These are phyloP conservation scores for Sarocladium brachiariae DNA, from an alignment of 2,329 filamentous ascomycete genomes.

Conservation along the genomic window DNA sequence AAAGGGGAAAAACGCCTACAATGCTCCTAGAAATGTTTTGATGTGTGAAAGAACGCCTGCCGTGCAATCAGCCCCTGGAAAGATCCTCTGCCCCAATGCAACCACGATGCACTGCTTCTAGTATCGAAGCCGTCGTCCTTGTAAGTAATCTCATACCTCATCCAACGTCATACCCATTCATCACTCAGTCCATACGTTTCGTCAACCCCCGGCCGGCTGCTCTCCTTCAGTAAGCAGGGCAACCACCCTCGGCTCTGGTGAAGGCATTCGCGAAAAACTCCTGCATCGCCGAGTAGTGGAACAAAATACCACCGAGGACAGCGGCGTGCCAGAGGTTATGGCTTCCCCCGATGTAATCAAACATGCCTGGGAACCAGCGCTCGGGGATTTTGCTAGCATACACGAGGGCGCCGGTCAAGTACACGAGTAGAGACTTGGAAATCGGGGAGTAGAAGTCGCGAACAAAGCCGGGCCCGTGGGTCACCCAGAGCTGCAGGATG, in stretches of 20 bases:
- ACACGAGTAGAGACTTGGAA: constrained; percentile 77
- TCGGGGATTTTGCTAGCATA: constrained; percentile 93
- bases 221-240: constrained; percentile 43
- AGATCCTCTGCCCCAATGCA: too few relatives aligned
- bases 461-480: constrained; percentile 74
- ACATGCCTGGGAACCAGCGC: constrained; percentile 84
- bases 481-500: constrained; percentile 72
- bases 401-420: constrained; percentile 74
- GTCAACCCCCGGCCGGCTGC: too few relatives aligned
- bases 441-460: constrained; percentile 84
- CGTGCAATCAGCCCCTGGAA: not conserved
- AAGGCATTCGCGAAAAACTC: constrained; percentile 82
- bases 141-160: not conserved
- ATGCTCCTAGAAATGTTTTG: constrained; percentile 2
- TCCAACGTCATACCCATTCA: not conserved
- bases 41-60: constrained; percentile 1
- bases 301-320: constrained; percentile 91
- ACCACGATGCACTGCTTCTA: too few relatives aligned
- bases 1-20: not conserved
- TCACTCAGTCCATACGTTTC: not conserved
- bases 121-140: too few relatives aligned
- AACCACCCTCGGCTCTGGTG: constrained; percentile 55
- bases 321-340: constrained; percentile 98
- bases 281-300: constrained; percentile 95
- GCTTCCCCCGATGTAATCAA: constrained; percentile 91